A percentile compares a stretch with the other conserved stretches of the same genome.
phyloP scores from a whole-genome alignment of 2,329 filamentous ascomycete genomes.

The Xylariales sp. region DNA sequence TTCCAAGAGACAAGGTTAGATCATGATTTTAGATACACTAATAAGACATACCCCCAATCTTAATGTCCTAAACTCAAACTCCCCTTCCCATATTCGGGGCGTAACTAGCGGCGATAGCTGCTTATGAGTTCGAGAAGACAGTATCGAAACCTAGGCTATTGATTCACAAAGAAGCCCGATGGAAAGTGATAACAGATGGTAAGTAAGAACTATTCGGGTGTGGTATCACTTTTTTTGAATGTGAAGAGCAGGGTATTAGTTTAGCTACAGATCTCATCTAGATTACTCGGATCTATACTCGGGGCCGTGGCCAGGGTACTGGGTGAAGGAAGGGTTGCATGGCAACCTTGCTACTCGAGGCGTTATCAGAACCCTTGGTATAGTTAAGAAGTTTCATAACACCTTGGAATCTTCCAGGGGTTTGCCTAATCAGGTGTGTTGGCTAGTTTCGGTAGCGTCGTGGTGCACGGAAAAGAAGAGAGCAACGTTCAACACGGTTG shows the following conservation, averaged over 20 bases:
- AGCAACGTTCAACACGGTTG: background rate
- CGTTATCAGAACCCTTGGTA: too few relatives aligned
- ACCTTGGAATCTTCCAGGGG: background rate
- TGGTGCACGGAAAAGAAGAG: background rate
- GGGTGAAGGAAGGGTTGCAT: background rate
- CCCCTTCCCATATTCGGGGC: background rate
- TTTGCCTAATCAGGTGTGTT: background rate
- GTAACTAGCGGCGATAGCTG: too few relatives aligned
- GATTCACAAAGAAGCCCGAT: background rate
- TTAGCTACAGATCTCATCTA: background rate
- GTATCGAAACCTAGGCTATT: background rate
- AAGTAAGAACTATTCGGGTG: background rate
- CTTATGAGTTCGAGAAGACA: background rate
- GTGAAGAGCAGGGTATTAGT: background rate
- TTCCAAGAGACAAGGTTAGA: background rate
- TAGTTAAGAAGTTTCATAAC: background rate
- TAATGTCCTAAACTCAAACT: background rate
- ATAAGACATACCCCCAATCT: background rate
- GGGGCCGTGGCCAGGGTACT: background rate
- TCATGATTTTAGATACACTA: background rate
- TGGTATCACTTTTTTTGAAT: background rate
- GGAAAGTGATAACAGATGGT: background rate
- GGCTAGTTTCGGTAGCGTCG: background rate
- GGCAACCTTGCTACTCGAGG: background rate
- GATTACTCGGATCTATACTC: background rate